These are phyloP conservation scores for Amborella trichopoda DNA, from an alignment of 164 flowering plant species.

Conservation along the genomic window DNA sequence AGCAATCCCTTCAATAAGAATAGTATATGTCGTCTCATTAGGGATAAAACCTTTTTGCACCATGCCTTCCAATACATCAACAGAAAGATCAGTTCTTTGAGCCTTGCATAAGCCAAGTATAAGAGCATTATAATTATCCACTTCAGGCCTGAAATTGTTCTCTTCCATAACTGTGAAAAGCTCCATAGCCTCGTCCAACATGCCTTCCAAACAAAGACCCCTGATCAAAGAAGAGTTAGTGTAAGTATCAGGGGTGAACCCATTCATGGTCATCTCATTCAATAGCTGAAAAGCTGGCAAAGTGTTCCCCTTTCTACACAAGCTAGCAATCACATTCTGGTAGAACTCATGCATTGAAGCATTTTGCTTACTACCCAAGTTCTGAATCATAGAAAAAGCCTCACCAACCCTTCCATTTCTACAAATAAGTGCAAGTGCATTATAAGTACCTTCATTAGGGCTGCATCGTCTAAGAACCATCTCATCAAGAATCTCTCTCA, in stretches of 20 bases:
- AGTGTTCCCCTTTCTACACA: slow-evolving; percentile 84
- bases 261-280: slow-evolving; percentile 61
- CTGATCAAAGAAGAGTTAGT: slow-evolving; percentile 67
- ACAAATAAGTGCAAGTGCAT: slow-evolving; percentile 66
- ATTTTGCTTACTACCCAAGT: slow-evolving; percentile 42
- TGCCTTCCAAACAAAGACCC: slow-evolving; percentile 81
- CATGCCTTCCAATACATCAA: slow-evolving; percentile 54
- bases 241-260: slow-evolving; percentile 62
- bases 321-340: slow-evolving; percentile 45
- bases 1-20: slow-evolving; percentile 73
- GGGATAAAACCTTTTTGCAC: slow-evolving; percentile 54
- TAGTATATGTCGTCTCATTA: slow-evolving; percentile 67
- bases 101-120: slow-evolving; percentile 68
- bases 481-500: slow-evolving; percentile 44
- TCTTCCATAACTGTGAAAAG: slow-evolving; percentile 69
- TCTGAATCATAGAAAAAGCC: slow-evolving; percentile 59
- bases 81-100: slow-evolving; percentile 43
- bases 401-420: slow-evolving; percentile 49
- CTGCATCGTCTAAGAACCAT: slow-evolving; percentile 42
- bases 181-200: slow-evolving; percentile 58
- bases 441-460: slow-evolving; percentile 80
- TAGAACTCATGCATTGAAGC: slow-evolving; percentile 40
- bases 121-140: slow-evolving; percentile 66
- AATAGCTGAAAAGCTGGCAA: slow-evolving; percentile 63
- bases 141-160: slow-evolving; percentile 29